phyloP scores from a whole-genome alignment of 768 basidiomycete genomes.

The Dentipellis sp. region DNA sequence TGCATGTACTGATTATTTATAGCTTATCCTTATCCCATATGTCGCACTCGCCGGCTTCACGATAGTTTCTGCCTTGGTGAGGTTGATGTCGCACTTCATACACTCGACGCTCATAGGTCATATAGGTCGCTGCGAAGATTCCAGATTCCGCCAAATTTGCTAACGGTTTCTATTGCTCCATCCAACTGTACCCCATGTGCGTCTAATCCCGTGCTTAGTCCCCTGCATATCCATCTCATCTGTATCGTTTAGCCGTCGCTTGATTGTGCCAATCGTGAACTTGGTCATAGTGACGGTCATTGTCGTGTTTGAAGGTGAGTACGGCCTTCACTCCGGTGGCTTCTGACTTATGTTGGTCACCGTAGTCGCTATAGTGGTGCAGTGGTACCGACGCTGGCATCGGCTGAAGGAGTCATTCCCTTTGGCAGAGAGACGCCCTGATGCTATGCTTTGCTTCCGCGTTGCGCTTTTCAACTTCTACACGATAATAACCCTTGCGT shows the following conservation, averaged over 20 bases:
- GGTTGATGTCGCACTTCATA: not conserved
- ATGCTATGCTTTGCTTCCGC: constrained; percentile 29
- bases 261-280: constrained; percentile 35
- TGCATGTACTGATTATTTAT: constrained; percentile 5
- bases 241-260: not conserved
- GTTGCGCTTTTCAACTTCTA: constrained; percentile 14
- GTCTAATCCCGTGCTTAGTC: constrained; percentile 12
- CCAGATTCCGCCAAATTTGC: constrained; percentile 19
- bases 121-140: constrained; percentile 12
- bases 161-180: constrained; percentile 45
- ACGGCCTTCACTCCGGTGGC: not conserved
- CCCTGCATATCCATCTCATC: constrained; percentile 9
- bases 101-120: constrained; percentile 16
- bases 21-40: constrained; percentile 31
- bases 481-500: constrained; percentile 7
- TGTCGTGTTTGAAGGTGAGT: constrained; percentile 36
- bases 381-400: constrained; percentile 31
- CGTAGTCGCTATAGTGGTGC: constrained; percentile 33
- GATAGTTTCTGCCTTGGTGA: constrained; percentile 10
- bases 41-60: constrained; percentile 34
- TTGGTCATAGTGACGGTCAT: constrained; percentile 29
- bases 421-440: constrained; percentile 27
- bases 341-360: constrained; percentile 3
- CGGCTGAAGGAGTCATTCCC: constrained; percentile 31
- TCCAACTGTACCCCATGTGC: constrained; percentile 27